A percentile compares a stretch with the other conserved stretches of the same genome.
phyloP scores from a whole-genome alignment of 2,329 filamentous ascomycete genomes.

The Elsinoe necatrix region DNA sequence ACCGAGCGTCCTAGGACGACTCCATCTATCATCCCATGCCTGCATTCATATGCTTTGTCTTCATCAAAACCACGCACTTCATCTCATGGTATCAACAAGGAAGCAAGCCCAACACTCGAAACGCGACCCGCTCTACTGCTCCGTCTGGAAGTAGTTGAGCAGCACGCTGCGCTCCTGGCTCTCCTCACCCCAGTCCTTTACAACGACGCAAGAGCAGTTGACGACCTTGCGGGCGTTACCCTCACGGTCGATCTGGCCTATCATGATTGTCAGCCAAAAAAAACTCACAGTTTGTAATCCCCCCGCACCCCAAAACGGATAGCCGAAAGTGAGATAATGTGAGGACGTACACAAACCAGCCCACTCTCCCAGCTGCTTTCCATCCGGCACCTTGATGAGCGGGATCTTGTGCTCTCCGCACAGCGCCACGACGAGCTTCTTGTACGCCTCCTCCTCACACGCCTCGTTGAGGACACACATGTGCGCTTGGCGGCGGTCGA shows the following conservation, averaged over 20 bases:
- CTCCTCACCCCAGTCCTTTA: slow-evolving; percentile 99
- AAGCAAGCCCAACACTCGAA: not conserved
- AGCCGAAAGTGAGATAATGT: too few relatives aligned
- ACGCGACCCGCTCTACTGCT: slow-evolving; percentile 37
- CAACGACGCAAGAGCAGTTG: slow-evolving; percentile 99
- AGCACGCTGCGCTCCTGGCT: slow-evolving; percentile 97
- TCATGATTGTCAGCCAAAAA: slow-evolving; percentile 17
- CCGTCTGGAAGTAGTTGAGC: slow-evolving; percentile 99
- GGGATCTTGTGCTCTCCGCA: slow-evolving; percentile 99
- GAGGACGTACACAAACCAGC: slow-evolving; percentile 98
- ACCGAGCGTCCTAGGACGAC: not conserved
- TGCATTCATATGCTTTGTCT: not conserved
- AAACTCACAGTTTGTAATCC: too few relatives aligned
- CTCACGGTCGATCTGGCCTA: slow-evolving; percentile 97
- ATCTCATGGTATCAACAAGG: slow-evolving; percentile 12
- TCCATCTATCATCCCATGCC: slow-evolving; percentile 3
- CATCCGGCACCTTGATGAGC: slow-evolving; percentile 98
- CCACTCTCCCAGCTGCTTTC: slow-evolving; percentile 99
- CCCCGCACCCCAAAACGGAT: too few relatives aligned
- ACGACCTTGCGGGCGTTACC: slow-evolving; percentile 99
- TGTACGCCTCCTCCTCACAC: slow-evolving; percentile 99
- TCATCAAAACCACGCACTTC: not conserved
- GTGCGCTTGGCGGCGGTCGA: slow-evolving; percentile 97
- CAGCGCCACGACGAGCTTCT: slow-evolving; percentile 98
- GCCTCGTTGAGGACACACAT: slow-evolving; percentile 99